Percentiles rank a stretch among this genome's conserved stretches.
Conservation (phyloP, 805 yeast species). For the Yamadazyma phyllophila region DNA sequence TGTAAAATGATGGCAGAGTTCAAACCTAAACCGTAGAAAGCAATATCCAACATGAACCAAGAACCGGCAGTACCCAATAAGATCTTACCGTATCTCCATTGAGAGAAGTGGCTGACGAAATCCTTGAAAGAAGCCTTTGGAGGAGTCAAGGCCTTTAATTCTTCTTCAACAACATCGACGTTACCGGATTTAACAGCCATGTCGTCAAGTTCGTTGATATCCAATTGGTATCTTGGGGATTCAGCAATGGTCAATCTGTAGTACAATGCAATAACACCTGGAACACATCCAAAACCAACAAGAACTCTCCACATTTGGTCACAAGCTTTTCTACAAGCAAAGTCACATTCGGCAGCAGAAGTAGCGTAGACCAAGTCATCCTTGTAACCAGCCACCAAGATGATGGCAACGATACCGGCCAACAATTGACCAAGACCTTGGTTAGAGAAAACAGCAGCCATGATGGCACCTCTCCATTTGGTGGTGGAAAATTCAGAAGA, state of each 20-base stretch:
- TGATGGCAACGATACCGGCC: slow-evolving; percentile 80
- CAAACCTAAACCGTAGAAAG: slow-evolving; percentile 84
- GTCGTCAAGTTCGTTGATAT: slow-evolving; percentile 60
- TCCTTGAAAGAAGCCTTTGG: slow-evolving; percentile 82
- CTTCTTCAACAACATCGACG: slow-evolving; percentile 40
- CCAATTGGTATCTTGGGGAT: slow-evolving; percentile 88
- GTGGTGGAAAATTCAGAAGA: slow-evolving; percentile 92
- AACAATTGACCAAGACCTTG: slow-evolving; percentile 95
- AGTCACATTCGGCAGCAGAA: slow-evolving; percentile 59
- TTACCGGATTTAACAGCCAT: slow-evolving; percentile 53
- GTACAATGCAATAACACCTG: slow-evolving; percentile 81
- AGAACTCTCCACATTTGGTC: slow-evolving; percentile 95
- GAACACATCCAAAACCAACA: slow-evolving; percentile 87
- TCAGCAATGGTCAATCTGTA: slow-evolving; percentile 93
- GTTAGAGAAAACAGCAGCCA: slow-evolving; percentile 95
- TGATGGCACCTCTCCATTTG: slow-evolving; percentile 96
- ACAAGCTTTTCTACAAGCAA: slow-evolving; percentile 68
- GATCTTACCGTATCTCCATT: slow-evolving; percentile 86
- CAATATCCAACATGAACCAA: slow-evolving; percentile 89
- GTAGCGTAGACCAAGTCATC: slow-evolving; percentile 51
- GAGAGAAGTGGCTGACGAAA: slow-evolving; percentile 67
- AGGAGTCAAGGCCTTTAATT: slow-evolving; percentile 45
- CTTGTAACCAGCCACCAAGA: slow-evolving; percentile 77
- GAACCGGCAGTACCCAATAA: slow-evolving; percentile 87
- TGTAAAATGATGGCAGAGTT: slow-evolving; percentile 77